phyloP scores from a whole-genome alignment of 106 monocot species.

The Ottelia alismoides region DNA sequence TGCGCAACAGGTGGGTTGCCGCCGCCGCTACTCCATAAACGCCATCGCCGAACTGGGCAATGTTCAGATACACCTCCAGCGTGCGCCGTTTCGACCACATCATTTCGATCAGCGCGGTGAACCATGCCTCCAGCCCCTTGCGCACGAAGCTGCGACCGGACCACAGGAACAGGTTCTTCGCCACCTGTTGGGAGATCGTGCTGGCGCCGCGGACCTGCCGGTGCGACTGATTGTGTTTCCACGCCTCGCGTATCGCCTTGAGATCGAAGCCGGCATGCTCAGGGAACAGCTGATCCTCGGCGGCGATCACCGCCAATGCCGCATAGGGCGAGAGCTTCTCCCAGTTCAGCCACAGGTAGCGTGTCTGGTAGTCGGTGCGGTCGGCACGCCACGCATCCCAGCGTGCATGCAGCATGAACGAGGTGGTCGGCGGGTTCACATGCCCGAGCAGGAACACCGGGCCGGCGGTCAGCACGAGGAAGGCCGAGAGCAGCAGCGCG shows the following conservation, averaged over 20 bases:
- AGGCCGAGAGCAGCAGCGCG: neutral
- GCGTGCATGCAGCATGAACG: neutral
- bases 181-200: neutral
- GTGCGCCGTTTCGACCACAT: neutral
- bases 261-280: neutral
- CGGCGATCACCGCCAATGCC: neutral
- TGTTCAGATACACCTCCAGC: neutral
- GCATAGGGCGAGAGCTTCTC: neutral
- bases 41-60: neutral
- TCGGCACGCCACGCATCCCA: neutral
- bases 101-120: neutral
- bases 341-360: neutral
- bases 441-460: neutral
- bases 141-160: neutral
- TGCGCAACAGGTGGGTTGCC: too few species aligned
- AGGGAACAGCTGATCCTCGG: neutral
- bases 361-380: neutral
- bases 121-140: neutral
- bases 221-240: neutral
- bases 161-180: slow-evolving; percentile 1
- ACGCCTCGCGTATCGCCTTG: neutral
- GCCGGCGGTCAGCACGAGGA: neutral
- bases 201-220: neutral
- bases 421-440: neutral
- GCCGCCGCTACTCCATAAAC: too few species aligned